Evolutionary conservation across 306 rosid genomes (phyloP).

Genomic region (Medicago lupulina): DNA sequence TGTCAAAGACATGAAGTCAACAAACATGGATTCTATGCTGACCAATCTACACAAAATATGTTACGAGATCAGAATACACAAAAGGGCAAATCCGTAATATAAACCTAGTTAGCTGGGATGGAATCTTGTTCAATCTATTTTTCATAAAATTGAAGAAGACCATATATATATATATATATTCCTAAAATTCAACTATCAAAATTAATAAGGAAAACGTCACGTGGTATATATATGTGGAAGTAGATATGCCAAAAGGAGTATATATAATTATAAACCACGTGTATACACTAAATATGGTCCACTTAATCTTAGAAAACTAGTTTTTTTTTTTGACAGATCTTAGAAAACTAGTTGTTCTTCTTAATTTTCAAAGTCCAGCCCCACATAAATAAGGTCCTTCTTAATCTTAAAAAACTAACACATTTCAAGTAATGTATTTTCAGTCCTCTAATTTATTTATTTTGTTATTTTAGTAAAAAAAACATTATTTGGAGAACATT

Average conservation of each 20-base stretch:
- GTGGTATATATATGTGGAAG: neutral
- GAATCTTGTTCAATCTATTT: neutral
- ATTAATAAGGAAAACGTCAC: neutral
- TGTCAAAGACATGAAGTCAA: constrained; percentile 26
- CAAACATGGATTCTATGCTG: constrained; percentile 3
- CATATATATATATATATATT: neutral
- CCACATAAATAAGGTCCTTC: neutral
- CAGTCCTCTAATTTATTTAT: too few relatives aligned
- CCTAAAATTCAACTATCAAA: constrained; percentile 1
- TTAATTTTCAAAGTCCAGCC: constrained; percentile 12
- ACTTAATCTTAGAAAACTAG: constrained; percentile 11
- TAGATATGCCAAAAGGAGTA: constrained; percentile 21
- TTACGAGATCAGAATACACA: neutral
- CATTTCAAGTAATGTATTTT: too few relatives aligned
- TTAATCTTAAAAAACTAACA: too few relatives aligned
- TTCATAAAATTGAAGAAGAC: neutral
- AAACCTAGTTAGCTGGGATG: neutral
- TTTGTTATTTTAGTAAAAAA: too few relatives aligned
- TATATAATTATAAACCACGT: constrained; percentile 9
- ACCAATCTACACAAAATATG: constrained; percentile 17
- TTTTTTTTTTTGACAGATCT: neutral
- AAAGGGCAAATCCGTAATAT: neutral
- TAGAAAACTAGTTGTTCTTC: neutral
- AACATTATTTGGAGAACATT: too few relatives aligned
- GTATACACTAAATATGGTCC: constrained; percentile 4